These are phyloP conservation scores for Hysterangium stoloniferum DNA, from an alignment of 768 basidiomycete genomes.

Conservation along the genomic window DNA sequence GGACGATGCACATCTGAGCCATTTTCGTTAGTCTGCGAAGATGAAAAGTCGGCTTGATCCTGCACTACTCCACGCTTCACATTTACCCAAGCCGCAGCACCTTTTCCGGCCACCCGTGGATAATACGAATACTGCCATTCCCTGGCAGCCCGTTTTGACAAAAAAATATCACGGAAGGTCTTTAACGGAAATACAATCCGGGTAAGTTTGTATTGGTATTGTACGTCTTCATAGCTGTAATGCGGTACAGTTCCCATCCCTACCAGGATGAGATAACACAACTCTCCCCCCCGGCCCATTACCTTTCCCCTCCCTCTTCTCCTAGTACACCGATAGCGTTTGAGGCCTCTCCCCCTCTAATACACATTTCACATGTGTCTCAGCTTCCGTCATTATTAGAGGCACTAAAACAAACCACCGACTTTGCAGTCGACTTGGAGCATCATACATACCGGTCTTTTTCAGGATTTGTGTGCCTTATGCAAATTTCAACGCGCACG, in stretches of 20 bases:
- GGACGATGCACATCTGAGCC: conserved; percentile 5
- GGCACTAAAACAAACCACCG: conserved; percentile 53
- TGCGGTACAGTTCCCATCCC: conserved; percentile 52
- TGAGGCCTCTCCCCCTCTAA: conserved; percentile 27
- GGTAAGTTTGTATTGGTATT: too few species aligned
- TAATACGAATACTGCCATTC: conserved; percentile 43
- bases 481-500: conserved; percentile 82
- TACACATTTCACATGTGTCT: conserved; percentile 66
- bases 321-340: conserved; percentile 53
- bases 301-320: conserved; percentile 35
- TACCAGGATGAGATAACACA: conserved; percentile 82
- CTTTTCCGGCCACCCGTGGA: conserved; percentile 52
- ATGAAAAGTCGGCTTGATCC: conserved; percentile 43
- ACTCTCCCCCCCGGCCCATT: conserved; percentile 62
- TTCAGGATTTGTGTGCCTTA: conserved; percentile 82
- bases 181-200: too few species aligned
- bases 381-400: conserved; percentile 59
- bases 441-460: conserved; percentile 87
- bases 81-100: conserved; percentile 77
- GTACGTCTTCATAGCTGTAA: too few species aligned
- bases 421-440: conserved; percentile 92
- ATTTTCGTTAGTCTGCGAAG: conserved; percentile 27
- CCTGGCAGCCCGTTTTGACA: conserved; percentile 66
- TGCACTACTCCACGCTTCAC: conserved; percentile 63
- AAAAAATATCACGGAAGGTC: too few species aligned